Base-by-base conservation (phyloP, 106 monocot species). In the Dioscorea alata region DNA sequence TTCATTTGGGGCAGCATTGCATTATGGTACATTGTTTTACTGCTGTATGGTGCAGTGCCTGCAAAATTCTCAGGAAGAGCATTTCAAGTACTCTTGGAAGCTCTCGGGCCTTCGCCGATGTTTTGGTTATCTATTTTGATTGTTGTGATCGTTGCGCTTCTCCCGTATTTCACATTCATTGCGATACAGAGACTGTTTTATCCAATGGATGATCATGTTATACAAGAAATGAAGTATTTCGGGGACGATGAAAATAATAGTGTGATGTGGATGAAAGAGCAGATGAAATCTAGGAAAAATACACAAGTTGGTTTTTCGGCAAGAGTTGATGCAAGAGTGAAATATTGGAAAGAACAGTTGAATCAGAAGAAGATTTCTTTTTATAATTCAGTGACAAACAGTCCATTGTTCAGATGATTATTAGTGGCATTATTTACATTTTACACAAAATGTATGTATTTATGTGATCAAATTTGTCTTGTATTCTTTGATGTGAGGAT, bases 1-100 rank as follows among this genome's bases (percentile, higher is more conserved):
- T 51, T 68, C 53, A 67, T 75, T 10, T 75, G 75, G 75, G 75
- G 75, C 22, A 69, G 75, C 68, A 62, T 75, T 8, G 20, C 32
- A 0, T 53, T 23, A 12, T 75, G 68, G 75, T 75, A 75, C 20
- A 59, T 49, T 4, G 60, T 67, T 57, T 13, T 61, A 28, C 21
- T 66, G 56, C 50, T 81, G 54, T 73, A 77, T 73, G 82, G 75
- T 63, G 63, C 19, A 32, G 23, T 64, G 18, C 64, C 73, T 2
- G 17, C 57, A 33, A 16, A 17, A 0, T 24, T 61, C 8, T 71
- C 71, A 28, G 25, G 18, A 16, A 22, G 23, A 0, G 50, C 34
- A 24, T 56, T 56, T 48, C 6, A 42, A n/a, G 24, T 69, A 16
- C n/a, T 58, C 59, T 12, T 10, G 34, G 73, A 63, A 34, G 56